These are phyloP conservation scores for Petunia hybrid DNA, from an alignment of 305 asterid genomes.

Conservation along the genomic window DNA sequence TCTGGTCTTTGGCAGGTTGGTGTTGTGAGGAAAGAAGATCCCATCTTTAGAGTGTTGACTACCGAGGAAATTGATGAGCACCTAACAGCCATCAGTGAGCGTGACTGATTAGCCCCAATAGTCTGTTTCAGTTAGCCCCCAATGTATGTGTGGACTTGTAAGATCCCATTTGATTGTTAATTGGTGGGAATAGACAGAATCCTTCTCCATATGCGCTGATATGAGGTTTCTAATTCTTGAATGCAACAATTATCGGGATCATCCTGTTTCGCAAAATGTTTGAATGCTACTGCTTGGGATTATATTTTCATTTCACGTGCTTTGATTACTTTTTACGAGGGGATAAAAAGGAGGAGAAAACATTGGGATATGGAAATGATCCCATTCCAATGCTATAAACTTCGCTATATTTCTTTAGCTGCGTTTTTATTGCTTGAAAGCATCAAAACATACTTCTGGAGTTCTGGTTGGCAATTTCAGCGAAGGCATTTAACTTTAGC, in stretches of 20 bases:
- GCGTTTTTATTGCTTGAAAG: no score
- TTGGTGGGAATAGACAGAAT: conserved; percentile 14
- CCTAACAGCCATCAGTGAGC: conserved; percentile 94
- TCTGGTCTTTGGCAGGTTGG: conserved; percentile 69
- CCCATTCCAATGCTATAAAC: not conserved
- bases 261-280: conserved; percentile 3
- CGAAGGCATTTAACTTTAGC: no score
- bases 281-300: not conserved
- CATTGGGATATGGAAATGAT: not conserved
- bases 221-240: conserved; percentile 15
- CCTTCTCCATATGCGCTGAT: conserved; percentile 23
- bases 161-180: conserved; percentile 17
- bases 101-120: conserved; percentile 58
- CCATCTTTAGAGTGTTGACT: conserved; percentile 70
- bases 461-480: no score
- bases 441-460: no score
- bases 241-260: conserved; percentile 22
- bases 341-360: not conserved
- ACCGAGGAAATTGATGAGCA: conserved; percentile 97
- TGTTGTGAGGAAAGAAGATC: conserved; percentile 79
- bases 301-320: not conserved
- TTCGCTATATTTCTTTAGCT: not conserved
- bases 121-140: conserved; percentile 17
- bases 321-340: not conserved
- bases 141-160: conserved; percentile 15